Evolutionary conservation across 1,284 basidiomycete species (phyloP).

Genomic region (Gomphus sp.): DNA sequence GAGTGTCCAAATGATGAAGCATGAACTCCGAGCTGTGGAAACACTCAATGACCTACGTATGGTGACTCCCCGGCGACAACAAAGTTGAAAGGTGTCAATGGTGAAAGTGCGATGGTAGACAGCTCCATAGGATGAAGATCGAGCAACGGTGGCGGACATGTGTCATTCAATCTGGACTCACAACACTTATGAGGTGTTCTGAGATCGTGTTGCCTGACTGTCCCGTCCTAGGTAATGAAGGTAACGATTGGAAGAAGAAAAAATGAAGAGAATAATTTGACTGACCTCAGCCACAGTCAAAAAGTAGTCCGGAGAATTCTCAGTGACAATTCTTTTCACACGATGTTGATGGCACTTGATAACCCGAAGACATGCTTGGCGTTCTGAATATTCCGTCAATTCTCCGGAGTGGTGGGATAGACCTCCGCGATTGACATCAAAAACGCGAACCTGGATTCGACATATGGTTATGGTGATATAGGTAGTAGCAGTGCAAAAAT

Average conservation of each 20-base stretch:
- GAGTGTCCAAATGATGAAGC: conserved; percentile 2
- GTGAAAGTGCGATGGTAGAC: conserved; percentile 57
- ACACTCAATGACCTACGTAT: conserved; percentile 38
- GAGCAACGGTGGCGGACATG: conserved; percentile 62
- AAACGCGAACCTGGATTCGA: conserved; percentile 76
- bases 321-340: conserved; percentile 77
- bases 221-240: conserved; percentile 39
- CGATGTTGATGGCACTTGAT: conserved; percentile 60
- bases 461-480: conserved; percentile 64
- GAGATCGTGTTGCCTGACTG: conserved; percentile 84
- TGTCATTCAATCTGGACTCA: conserved; percentile 18
- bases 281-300: conserved; percentile 77
- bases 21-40: background rate
- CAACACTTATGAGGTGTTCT: conserved; percentile 57
- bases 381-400: conserved; percentile 31
- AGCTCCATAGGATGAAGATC: conserved; percentile 44
- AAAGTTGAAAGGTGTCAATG: conserved; percentile 64
- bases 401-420: conserved; percentile 25
- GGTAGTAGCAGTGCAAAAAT: conserved; percentile 8
- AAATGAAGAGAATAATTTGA: conserved; percentile 1
- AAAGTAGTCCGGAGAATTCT: conserved; percentile 77
- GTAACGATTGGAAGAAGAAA: background rate
- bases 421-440: conserved; percentile 56
- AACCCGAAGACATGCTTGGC: conserved; percentile 40
- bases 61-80: conserved; percentile 67